These are phyloP conservation scores for Physcomitrium patens DNA, from an alignment of 225 moss, liverwort and hornwort genomes.

Conservation along the genomic window DNA sequence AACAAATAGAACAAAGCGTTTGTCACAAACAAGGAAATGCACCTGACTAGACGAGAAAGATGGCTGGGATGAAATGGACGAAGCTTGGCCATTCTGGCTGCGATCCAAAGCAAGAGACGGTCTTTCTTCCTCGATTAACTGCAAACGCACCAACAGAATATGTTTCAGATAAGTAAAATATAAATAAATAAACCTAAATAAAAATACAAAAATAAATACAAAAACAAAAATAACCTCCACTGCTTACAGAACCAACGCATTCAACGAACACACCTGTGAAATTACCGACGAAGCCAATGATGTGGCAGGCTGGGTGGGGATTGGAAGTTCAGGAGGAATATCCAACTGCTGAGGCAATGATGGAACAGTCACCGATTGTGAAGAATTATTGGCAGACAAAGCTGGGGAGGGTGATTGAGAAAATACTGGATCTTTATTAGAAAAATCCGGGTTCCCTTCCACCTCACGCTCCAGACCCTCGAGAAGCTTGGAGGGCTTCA, in stretches of 20 bases:
- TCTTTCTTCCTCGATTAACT: conserved; percentile 49
- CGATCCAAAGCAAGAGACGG: conserved; percentile 3
- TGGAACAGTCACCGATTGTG: conserved; percentile 14
- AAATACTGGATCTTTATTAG: conserved; percentile 54
- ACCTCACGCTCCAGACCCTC: conserved; percentile 57
- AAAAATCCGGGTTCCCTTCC: conserved; percentile 76
- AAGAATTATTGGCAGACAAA: conserved; percentile 22
- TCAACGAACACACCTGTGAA: conserved; percentile 38
- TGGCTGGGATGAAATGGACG: conserved; percentile 29
- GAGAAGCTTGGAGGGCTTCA: conserved; percentile 67
- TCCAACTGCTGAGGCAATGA: conserved; percentile 30
- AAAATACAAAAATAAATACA: too few relatives aligned
- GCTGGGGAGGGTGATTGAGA: conserved; percentile 35
- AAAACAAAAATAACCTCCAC: neutral
- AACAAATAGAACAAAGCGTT: neutral
- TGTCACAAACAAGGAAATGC: neutral
- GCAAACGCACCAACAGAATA: neutral
- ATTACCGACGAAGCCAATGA: conserved; percentile 38
- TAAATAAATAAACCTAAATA: too few relatives aligned
- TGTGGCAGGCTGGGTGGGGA: conserved; percentile 1
- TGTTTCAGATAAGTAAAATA: too few relatives aligned
- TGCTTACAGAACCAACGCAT: neutral
- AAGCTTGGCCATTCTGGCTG: conserved; percentile 7
- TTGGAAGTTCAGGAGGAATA: conserved; percentile 21
- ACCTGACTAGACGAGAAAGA: conserved; percentile 65